Evolutionary conservation across 495 filamentous ascomycete species (phyloP), one percentile per base, ranked within the genome.

Genomic region (Tuber microsphaerosporum): DNA sequence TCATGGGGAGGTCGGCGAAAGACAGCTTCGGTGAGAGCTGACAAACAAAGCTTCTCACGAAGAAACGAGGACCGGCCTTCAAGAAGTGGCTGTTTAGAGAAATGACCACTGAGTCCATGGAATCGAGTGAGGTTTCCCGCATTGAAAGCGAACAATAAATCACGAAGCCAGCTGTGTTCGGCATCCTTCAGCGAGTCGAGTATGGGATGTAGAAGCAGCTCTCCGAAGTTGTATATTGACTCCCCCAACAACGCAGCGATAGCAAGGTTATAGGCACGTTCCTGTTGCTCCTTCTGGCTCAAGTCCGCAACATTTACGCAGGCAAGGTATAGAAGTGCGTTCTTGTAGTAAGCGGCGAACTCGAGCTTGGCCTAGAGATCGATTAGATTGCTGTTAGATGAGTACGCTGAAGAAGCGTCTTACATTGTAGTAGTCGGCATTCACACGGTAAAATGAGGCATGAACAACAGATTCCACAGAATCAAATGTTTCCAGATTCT

Each of bases 211-310:
- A 98, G 89, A 34, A 99, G 90, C 8, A 99, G 93, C 87, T 99
- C 95, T 84, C 95, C 95, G 77, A 99, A 99, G 88, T 98, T 99
- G 88, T 98, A 98, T 86, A 98, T 98, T 76, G 89, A 90, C 83
- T 94, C 93, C 71, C 93, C 97, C 46, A 97, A 91, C 16, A 99
- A 88, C 19, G 95, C 95, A 31, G 96, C 94, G 70, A 99, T 90
- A 81, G 90, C 89, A 75, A 99, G 91, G 85, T 97, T 93, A 86
- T 97, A 94, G 71, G 95, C 95, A 70, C 94, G 91, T 69, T 87
- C 87, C 82, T 89, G 89, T 76, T 92, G 91, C 83, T 98, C 95
- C 45, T 84, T 83, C 74, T 88, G 85, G 41, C 88, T 85, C 69
- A 99, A 89, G 46, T 91, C 88, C 71, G 88, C 87, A 79, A 97